These are phyloP conservation scores for Ceratobasidium sp. DNA, from an alignment of 1,284 basidiomycete species.

Conservation along the genomic window DNA sequence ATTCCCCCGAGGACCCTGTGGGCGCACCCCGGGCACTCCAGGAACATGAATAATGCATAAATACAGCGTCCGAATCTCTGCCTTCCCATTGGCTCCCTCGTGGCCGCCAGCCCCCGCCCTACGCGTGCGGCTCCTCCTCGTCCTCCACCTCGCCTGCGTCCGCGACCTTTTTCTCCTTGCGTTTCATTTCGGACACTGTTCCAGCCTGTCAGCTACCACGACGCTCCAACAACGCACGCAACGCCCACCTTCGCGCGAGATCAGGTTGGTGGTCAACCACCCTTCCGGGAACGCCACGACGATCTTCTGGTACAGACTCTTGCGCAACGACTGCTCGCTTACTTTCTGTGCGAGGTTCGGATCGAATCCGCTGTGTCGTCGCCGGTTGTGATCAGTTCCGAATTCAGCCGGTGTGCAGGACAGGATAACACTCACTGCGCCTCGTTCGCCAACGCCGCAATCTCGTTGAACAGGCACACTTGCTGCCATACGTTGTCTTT, in stretches of 20 bases:
- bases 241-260: slow-evolving; percentile 63
- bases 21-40: slow-evolving; percentile 40
- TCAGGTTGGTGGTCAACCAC: slow-evolving; percentile 71
- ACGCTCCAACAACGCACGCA: no score
- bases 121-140: slow-evolving; percentile 35
- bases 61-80: slow-evolving; percentile 2
- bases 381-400: slow-evolving; percentile 3
- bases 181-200: slow-evolving; percentile 42
- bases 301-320: slow-evolving; percentile 85
- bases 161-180: slow-evolving; percentile 38
- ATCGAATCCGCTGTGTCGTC: slow-evolving; percentile 68
- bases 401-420: background rate
- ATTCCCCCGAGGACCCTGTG: slow-evolving; percentile 32
- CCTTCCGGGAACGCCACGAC: slow-evolving; percentile 80
- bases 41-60: slow-evolving; percentile 43
- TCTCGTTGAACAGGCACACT: slow-evolving; percentile 83
- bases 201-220: no score
- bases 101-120: background rate
- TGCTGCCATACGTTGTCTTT: slow-evolving; percentile 82
- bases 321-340: slow-evolving; percentile 82
- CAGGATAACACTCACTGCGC: slow-evolving; percentile 72
- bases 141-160: slow-evolving; percentile 37
- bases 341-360: slow-evolving; percentile 71
- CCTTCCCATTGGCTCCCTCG: background rate
- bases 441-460: slow-evolving; percentile 83